Percentiles rank a stretch among this genome's conserved stretches.
These are phyloP conservation scores for Serendipita sp. DNA, from an alignment of 768 basidiomycete species.

Conservation along the genomic window DNA sequence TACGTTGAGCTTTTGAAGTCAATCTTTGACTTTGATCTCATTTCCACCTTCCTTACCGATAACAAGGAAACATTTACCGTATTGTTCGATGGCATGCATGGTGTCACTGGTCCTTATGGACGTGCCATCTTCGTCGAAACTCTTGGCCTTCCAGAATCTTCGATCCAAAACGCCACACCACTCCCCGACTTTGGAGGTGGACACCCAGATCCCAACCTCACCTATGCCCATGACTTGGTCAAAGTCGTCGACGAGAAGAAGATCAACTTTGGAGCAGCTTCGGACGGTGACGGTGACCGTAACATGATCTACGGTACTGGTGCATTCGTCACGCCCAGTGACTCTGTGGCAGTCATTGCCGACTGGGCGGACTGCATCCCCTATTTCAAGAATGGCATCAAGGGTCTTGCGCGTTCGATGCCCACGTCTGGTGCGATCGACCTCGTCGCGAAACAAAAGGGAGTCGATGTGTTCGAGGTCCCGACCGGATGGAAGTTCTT, in stretches of 20 bases:
- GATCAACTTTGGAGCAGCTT: conserved; percentile 89
- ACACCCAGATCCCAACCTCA: conserved; percentile 96
- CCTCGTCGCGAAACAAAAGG: conserved; percentile 85
- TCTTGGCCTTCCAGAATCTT: conserved; percentile 61
- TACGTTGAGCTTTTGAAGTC: conserved; percentile 67
- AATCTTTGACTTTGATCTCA: conserved; percentile 90
- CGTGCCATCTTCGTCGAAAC: conserved; percentile 68
- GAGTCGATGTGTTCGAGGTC: conserved; percentile 84
- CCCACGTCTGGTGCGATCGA: conserved; percentile 96
- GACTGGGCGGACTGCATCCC: conserved; percentile 84
- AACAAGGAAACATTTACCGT: conserved; percentile 52
- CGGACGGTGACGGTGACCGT: conserved; percentile 92
- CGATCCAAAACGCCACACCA: conserved; percentile 81
- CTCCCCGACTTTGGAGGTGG: conserved; percentile 94
- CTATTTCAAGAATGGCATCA: conserved; percentile 85
- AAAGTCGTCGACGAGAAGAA: conserved; percentile 73
- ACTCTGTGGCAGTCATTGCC: conserved; percentile 97
- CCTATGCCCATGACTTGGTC: conserved; percentile 89
- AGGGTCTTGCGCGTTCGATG: conserved; percentile 94
- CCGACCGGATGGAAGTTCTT: conserved; percentile 99
- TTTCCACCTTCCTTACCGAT: conserved; percentile 68
- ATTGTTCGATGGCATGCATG: conserved; percentile 89
- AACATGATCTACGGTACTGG: conserved; percentile 99
- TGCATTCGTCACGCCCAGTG: conserved; percentile 94
- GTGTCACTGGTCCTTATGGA: conserved; percentile 96